Conservation (phyloP, 768 basidiomycete genomes). For the Hericium coralloides region DNA sequence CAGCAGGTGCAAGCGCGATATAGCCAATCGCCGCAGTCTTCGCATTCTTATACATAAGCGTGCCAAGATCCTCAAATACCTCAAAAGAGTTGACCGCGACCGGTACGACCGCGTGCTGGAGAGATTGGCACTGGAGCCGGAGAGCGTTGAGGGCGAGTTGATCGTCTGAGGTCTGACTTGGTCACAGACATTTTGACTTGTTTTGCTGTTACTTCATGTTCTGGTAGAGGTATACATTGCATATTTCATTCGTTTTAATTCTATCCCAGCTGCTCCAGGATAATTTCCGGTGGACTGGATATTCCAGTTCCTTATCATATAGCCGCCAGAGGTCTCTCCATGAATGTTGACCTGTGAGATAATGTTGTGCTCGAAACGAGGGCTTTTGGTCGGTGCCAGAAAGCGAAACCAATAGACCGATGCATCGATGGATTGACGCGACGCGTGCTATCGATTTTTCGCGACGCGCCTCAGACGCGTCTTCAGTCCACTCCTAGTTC, state of each 20-base stretch:
- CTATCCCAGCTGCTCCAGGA: background rate
- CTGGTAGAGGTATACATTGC: background rate
- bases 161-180: slow-evolving; percentile 42
- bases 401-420: background rate
- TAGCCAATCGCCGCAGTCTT: slow-evolving; percentile 68
- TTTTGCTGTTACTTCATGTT: background rate
- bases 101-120: slow-evolving; percentile 70
- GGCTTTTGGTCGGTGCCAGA: background rate
- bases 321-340: background rate
- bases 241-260: background rate
- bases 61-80: slow-evolving; percentile 74
- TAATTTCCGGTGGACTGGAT: background rate
- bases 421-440: background rate
- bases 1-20: slow-evolving; percentile 57
- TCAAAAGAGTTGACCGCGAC: slow-evolving; percentile 51
- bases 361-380: background rate
- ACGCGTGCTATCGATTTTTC: background rate
- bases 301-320: background rate
- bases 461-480: slow-evolving; percentile 9
- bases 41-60: slow-evolving; percentile 74
- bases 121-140: slow-evolving; percentile 67
- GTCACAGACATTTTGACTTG: background rate
- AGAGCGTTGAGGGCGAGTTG: slow-evolving; percentile 85
- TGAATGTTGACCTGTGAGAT: background rate
- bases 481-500: background rate